These are phyloP conservation scores for Mediolabrus comicus DNA, from an alignment of 108 stramenopile genomes.

Conservation along the genomic window DNA sequence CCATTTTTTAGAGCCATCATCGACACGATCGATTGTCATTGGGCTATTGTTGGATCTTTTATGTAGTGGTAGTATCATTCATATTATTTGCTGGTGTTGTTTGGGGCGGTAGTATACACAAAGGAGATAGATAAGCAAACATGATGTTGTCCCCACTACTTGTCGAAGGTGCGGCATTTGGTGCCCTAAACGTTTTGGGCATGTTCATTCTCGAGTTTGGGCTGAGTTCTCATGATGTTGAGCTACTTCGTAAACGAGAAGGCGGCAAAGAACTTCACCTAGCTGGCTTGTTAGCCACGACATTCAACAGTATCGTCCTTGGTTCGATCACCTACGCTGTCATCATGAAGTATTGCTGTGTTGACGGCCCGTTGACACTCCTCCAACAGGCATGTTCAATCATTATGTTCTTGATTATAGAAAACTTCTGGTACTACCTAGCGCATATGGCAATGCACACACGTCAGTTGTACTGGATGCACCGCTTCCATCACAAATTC, in stretches of 20 bases:
- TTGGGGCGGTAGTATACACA: too few species aligned
- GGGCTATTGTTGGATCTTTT: too few species aligned
- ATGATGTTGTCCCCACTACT: conserved; percentile 1
- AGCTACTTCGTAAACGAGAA: conserved; percentile 19
- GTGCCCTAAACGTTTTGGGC: conserved; percentile 9
- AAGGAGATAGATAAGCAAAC: too few species aligned
- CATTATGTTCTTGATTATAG: conserved; percentile 23
- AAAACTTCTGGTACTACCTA: conserved; percentile 28
- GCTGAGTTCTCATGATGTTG: conserved; percentile 14
- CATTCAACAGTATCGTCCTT: conserved; percentile 27
- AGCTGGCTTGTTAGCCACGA: conserved; percentile 24
- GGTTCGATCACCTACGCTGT: conserved; percentile 32
- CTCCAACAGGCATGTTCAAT: conserved; percentile 17
- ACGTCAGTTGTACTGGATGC: conserved; percentile 36
- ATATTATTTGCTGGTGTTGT: too few species aligned
- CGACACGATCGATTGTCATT: too few species aligned
- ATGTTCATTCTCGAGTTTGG: conserved; percentile 31
- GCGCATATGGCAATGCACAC: conserved; percentile 33
- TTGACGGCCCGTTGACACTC: conserved; percentile 4
- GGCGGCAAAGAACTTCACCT: conserved; percentile 36
- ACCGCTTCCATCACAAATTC: conserved; percentile 56
- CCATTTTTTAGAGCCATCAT: too few species aligned
- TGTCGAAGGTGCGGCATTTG: conserved; percentile 23
- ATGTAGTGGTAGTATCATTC: too few species aligned
- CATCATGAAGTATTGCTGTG: conserved; percentile 29